A percentile compares a stretch with the other conserved stretches of the same genome.
Conservation (phyloP, 148 eudicot species). For the Selenicereus undatus region DNA sequence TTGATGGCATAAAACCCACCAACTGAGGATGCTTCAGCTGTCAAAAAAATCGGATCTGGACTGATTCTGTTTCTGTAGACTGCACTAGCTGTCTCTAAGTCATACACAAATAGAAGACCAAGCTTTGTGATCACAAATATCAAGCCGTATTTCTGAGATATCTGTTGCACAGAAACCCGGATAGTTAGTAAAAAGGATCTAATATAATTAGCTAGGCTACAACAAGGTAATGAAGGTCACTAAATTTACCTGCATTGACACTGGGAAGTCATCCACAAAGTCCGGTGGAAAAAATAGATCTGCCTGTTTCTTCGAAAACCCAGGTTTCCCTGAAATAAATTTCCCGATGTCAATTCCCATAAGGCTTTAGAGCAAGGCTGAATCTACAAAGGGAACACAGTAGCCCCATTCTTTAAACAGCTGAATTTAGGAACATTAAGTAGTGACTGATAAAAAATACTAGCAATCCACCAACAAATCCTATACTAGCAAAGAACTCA, state of each 20-base stretch:
- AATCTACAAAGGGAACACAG: not conserved
- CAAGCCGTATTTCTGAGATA: conserved; percentile 81
- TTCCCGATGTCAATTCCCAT: not conserved
- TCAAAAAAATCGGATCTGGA: conserved; percentile 95
- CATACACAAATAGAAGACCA: conserved; percentile 97
- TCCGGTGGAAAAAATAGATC: conserved; percentile 99
- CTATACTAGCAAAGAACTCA: not conserved
- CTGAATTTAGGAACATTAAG: not conserved
- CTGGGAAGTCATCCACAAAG: conserved; percentile 96
- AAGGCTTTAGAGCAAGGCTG: not conserved
- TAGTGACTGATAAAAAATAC: not conserved
- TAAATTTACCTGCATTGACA: conserved; percentile 83
- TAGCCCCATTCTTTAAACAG: not conserved
- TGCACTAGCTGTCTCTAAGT: conserved; percentile 93
- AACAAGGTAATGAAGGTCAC: not conserved
- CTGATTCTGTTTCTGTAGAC: conserved; percentile 95
- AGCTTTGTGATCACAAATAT: conserved; percentile 94
- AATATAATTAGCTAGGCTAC: not conserved
- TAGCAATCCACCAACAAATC: not conserved
- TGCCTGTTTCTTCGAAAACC: conserved; percentile 90
- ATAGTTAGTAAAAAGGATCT: not conserved
- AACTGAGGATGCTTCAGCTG: conserved; percentile 84
- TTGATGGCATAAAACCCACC: conserved; percentile 98
- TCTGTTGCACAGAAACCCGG: conserved; percentile 43
- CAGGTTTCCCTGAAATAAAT: conserved; percentile 48